These are phyloP conservation scores for Pseudocercospora vitis DNA, from an alignment of 2,329 filamentous ascomycete species.

Conservation along the genomic window DNA sequence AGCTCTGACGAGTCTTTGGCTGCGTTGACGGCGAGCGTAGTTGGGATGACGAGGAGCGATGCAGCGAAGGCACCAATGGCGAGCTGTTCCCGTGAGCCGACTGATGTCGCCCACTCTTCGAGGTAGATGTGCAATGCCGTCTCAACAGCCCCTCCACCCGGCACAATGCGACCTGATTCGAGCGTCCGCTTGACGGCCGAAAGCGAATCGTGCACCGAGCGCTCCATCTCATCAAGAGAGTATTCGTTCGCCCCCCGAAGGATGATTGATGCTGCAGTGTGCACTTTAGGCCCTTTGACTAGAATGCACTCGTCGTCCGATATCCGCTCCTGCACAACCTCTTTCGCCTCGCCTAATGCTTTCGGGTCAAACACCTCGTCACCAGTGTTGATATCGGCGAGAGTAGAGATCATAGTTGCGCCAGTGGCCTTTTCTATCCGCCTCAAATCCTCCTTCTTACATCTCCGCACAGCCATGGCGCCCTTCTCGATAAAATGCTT, in stretches of 20 bases:
- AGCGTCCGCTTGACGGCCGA: conserved; percentile 96
- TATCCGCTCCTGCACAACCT: conserved; percentile 97
- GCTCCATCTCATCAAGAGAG: conserved; percentile 98
- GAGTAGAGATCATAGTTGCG: conserved; percentile 84
- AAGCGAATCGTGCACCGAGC: conserved; percentile 93
- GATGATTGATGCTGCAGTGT: conserved; percentile 92
- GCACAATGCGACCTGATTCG: conserved; percentile 94
- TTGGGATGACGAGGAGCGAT: conserved; percentile 89
- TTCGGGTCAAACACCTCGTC: conserved; percentile 95
- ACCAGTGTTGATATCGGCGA: conserved; percentile 87
- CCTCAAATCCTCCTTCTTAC: conserved; percentile 97
- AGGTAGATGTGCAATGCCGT: conserved; percentile 99
- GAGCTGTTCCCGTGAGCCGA: conserved; percentile 92
- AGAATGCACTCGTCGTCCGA: conserved; percentile 98
- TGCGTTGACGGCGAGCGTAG: conserved; percentile 94
- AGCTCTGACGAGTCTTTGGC: conserved; percentile 95
- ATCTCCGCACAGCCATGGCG: conserved; percentile 91
- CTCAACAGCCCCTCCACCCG: conserved; percentile 93
- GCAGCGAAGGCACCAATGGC: conserved; percentile 97
- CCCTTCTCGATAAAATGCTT: conserved; percentile 94
- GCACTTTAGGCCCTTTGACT: conserved; percentile 91
- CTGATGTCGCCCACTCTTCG: conserved; percentile 96
- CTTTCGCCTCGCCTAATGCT: conserved; percentile 85
- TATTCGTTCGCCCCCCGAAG: conserved; percentile 95
- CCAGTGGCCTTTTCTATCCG: conserved; percentile 95